A percentile compares a stretch with the other conserved stretches of the same genome.
phyloP scores from a whole-genome alignment of 2,329 filamentous ascomycete species.

The Aspergillus piperis region DNA sequence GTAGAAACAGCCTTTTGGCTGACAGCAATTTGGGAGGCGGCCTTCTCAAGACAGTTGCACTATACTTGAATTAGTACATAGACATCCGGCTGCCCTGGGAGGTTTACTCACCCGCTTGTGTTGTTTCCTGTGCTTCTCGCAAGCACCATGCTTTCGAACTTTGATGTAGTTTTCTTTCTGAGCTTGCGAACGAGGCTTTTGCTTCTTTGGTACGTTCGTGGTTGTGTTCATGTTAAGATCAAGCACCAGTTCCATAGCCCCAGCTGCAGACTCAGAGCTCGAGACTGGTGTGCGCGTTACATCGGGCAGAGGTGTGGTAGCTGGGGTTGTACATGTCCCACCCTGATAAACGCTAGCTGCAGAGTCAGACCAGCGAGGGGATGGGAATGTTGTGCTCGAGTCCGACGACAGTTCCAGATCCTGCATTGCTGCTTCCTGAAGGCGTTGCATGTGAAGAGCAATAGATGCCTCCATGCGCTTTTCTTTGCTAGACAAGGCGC shows the following conservation, averaged over 20 bases:
- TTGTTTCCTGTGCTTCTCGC: constrained; percentile 47
- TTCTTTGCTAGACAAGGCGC: constrained; percentile 39
- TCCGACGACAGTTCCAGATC: constrained; percentile 31
- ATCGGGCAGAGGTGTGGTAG: constrained; percentile 21
- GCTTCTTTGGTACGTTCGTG: constrained; percentile 44
- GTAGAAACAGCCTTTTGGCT: constrained; percentile 19
- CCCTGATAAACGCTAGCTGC: constrained; percentile 28
- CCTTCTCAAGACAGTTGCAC: constrained; percentile 46
- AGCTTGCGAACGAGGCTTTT: constrained; percentile 44
- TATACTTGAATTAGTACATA: constrained; percentile 24
- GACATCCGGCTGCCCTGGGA: neutral
- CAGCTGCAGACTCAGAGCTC: constrained; percentile 21
- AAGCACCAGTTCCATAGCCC: constrained; percentile 41
- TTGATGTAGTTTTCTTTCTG: constrained; percentile 48
- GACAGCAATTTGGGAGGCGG: constrained; percentile 23
- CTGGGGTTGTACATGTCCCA: constrained; percentile 24
- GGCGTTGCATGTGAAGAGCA: constrained; percentile 42
- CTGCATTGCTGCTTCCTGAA: constrained; percentile 33
- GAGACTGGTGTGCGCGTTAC: constrained; percentile 18
- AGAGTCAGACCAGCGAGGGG: constrained; percentile 34
- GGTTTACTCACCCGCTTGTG: constrained; percentile 42
- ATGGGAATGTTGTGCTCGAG: constrained; percentile 35
- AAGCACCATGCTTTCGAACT: constrained; percentile 45
- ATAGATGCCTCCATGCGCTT: constrained; percentile 47
- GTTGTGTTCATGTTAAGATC: constrained; percentile 48